These are phyloP conservation scores for Amanita polypyramis DNA, from an alignment of 768 basidiomycete genomes.

Conservation along the genomic window DNA sequence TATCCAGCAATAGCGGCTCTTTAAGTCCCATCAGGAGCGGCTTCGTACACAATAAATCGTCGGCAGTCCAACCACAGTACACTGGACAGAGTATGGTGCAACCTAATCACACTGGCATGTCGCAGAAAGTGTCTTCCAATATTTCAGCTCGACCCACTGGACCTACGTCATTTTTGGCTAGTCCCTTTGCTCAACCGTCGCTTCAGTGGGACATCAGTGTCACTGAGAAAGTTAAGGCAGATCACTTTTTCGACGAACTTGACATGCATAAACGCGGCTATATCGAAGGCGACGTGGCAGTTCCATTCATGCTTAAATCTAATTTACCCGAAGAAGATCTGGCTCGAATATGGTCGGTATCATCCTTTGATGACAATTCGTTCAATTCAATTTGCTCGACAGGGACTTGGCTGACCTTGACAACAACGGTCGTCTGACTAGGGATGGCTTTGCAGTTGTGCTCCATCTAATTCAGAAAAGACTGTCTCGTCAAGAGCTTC, in stretches of 20 bases:
- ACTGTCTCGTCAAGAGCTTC: conserved; percentile 70
- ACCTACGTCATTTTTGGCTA: conserved; percentile 12
- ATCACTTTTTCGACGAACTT: conserved; percentile 73
- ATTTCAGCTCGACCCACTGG: conserved; percentile 30
- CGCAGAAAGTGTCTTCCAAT: conserved; percentile 21
- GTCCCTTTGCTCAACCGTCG: conserved; percentile 19
- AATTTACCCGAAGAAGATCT: conserved; percentile 71
- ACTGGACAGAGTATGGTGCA: conserved; percentile 50
- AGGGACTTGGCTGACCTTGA: conserved; percentile 94
- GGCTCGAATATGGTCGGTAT: conserved; percentile 82
- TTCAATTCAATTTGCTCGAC: conserved; percentile 2
- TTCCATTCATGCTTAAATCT: conserved; percentile 91
- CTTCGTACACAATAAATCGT: conserved; percentile 28
- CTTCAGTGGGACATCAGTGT: conserved; percentile 76
- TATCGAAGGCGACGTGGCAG: conserved; percentile 90
- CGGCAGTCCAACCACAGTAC: conserved; percentile 43
- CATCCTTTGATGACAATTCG: neutral
- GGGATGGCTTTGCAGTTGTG: conserved; percentile 92
- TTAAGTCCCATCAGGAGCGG: conserved; percentile 42
- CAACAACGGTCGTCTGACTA: conserved; percentile 75
- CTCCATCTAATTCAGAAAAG: conserved; percentile 88
- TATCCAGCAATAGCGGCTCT: conserved; percentile 53
- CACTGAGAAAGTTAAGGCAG: conserved; percentile 66
- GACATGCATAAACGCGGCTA: conserved; percentile 67
- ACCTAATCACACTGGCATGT: conserved; percentile 36